Conservation (phyloP, 345 rosid species). For the Eucalyptus sp. region DNA sequence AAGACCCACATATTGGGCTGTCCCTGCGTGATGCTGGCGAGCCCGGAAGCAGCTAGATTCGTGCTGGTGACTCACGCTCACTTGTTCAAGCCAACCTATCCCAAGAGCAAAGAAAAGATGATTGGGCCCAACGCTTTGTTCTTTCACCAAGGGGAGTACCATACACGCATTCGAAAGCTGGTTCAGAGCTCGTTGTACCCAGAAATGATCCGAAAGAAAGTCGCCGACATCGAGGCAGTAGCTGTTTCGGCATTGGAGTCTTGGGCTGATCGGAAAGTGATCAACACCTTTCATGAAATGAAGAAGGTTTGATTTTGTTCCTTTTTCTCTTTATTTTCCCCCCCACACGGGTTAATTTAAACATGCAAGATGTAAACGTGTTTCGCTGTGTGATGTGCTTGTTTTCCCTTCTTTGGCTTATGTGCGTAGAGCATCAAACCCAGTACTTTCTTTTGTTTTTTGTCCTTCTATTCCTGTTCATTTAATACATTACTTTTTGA, state of each 20-base stretch:
- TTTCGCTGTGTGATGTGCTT: not conserved
- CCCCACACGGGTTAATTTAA: not conserved
- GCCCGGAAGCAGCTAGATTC: constrained; percentile 71
- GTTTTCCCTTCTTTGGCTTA: not conserved
- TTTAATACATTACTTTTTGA: not conserved
- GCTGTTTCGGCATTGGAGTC: constrained; percentile 44
- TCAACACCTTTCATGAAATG: constrained; percentile 62
- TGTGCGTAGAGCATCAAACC: not conserved
- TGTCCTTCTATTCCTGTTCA: not conserved
- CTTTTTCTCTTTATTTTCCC: not conserved
- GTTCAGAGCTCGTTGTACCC: constrained; percentile 54
- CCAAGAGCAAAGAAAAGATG: constrained; percentile 69
- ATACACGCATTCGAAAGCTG: constrained; percentile 50
- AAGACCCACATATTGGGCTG: constrained; percentile 69
- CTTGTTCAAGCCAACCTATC: constrained; percentile 88
- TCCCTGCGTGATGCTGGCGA: constrained; percentile 79
- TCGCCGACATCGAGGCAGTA: constrained; percentile 43
- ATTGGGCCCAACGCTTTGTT: constrained; percentile 77
- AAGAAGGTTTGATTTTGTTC: constrained; percentile 47
- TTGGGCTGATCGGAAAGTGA: constrained; percentile 21
- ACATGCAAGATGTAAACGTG: not conserved
- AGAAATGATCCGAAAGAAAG: constrained; percentile 36
- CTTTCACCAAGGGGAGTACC: constrained; percentile 78
- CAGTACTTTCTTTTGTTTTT: not conserved
- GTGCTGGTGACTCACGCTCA: constrained; percentile 69